Conservation (phyloP, 169 alveolate species). For the Neospora caninum region DNA sequence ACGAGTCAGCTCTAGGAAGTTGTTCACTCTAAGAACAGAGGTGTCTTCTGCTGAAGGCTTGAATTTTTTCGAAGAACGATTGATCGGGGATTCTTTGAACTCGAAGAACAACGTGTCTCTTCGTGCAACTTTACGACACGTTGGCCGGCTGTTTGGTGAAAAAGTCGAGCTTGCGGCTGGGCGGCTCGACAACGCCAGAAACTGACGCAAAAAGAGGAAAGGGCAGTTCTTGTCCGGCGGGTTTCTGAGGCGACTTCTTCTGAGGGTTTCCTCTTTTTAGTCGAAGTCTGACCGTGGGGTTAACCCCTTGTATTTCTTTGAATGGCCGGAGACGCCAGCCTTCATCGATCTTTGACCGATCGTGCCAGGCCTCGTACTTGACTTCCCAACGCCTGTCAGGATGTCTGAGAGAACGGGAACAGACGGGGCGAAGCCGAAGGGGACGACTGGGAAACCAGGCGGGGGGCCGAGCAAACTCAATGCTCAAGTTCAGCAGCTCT, state of each 20-base stretch:
- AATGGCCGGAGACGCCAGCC: background rate
- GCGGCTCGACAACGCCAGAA: background rate
- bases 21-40: no score
- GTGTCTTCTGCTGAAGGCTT: no score
- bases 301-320: background rate
- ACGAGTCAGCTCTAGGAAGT: no score
- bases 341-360: background rate
- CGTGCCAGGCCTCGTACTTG: background rate
- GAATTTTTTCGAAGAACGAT: no score
- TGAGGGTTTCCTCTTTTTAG: no score
- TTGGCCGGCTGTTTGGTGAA: background rate
- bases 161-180: background rate
- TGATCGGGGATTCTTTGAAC: no score
- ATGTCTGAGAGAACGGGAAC: constrained; percentile 20
- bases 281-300: no score
- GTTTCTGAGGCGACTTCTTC: no score
- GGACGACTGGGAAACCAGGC: background rate
- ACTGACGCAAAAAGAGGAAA: no score
- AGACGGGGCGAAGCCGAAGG: constrained; percentile 29
- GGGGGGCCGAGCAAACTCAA: constrained; percentile 11
- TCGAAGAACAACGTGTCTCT: no score
- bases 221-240: no score
- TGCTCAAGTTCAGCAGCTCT: constrained; percentile 64
- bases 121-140: background rate
- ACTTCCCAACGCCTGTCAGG: background rate